Evolutionary conservation across 2,329 filamentous ascomycete genomes (phyloP), one percentile per base, ranked within the genome.

Genomic region (Verticillium klebahnii): DNA sequence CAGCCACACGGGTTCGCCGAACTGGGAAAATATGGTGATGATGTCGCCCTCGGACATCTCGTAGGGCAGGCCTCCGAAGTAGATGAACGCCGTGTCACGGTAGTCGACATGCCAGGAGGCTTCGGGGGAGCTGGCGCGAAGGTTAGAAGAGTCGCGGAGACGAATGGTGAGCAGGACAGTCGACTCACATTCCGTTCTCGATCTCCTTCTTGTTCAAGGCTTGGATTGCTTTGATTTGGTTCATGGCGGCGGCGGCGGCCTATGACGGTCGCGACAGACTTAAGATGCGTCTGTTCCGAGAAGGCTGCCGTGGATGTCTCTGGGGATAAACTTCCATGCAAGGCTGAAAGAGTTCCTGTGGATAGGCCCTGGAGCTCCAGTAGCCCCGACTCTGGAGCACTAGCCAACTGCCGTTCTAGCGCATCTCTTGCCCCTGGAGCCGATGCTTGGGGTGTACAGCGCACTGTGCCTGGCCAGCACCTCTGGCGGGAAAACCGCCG

Each of bases 51-150:
- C 95, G 57, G 92, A 93, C 50, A 99, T 84, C 71, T 96, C 92
- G 77, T 91, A 96, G 3, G 93, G 92, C 14, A 99, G 84, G 32
- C 94, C 94, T 71, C 96, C 96, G 68, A 99, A 93, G 81, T 97
- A 97, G 73, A 99, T 81, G 75, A 94, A 99, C 63, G 95, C 96
- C 2, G 95, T 98, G 79, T 96, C 95, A 78, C 92, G 91, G 78
- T 98, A 99, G 80, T 99, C 96, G 74, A 90, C 89, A 74, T 98
- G 94, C 94, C 94, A 98, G 62, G 94, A 97, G 66, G 90, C 94
- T 77, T 93, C 88, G 52, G 93, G 89, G 2, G 89, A 84, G 68
- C 92, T 93, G 69, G 50, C 59, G 50, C 54, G 29, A 58, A 32
- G 58, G 36, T 62, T n/a, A 50, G 45, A 52, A 54, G 56, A 58